Percentiles rank a stretch among this genome's conserved stretches.
These are phyloP conservation scores for Fusarium sp. DNA, from an alignment of 2,329 filamentous ascomycete species.

Conservation along the genomic window DNA sequence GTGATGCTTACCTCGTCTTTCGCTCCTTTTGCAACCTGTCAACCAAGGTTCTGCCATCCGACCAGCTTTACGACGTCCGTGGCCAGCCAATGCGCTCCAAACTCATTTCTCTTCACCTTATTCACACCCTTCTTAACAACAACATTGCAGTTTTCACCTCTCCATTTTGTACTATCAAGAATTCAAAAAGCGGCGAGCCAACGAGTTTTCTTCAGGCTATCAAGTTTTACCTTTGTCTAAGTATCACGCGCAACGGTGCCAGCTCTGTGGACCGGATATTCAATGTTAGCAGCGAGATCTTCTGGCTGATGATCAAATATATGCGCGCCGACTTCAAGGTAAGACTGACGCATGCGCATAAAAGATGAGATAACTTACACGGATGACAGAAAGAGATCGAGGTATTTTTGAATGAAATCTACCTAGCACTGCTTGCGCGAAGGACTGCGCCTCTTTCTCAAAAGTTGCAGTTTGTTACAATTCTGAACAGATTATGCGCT, in stretches of 20 bases:
- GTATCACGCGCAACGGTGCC: conserved; percentile 92
- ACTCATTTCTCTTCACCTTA: conserved; percentile 91
- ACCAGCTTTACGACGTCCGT: conserved; percentile 91
- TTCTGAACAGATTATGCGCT: conserved; percentile 83
- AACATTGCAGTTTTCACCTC: conserved; percentile 91
- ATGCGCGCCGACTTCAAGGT: conserved; percentile 95
- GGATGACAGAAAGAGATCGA: conserved; percentile 85
- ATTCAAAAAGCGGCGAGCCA: conserved; percentile 86
- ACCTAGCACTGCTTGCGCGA: conserved; percentile 89
- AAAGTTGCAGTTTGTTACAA: conserved; percentile 89
- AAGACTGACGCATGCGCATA: conserved; percentile 33
- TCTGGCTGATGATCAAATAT: conserved; percentile 95
- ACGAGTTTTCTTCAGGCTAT: conserved; percentile 94
- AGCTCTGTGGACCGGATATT: conserved; percentile 93
- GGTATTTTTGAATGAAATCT: conserved; percentile 97
- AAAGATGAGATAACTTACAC: conserved; percentile 38
- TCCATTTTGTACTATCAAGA: conserved; percentile 89
- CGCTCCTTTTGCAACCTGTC: conserved; percentile 97
- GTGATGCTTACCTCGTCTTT: conserved; percentile 97
- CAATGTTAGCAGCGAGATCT: conserved; percentile 95
- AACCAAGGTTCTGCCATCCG: conserved; percentile 87
- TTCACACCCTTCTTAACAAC: conserved; percentile 95
- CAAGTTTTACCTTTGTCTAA: conserved; percentile 96
- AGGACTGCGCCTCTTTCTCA: conserved; percentile 87
- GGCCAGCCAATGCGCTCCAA: conserved; percentile 98